Evolutionary conservation across 192 early-diverging fungal genomes (phyloP).

Genomic region (Haplosporangium gracile): DNA sequence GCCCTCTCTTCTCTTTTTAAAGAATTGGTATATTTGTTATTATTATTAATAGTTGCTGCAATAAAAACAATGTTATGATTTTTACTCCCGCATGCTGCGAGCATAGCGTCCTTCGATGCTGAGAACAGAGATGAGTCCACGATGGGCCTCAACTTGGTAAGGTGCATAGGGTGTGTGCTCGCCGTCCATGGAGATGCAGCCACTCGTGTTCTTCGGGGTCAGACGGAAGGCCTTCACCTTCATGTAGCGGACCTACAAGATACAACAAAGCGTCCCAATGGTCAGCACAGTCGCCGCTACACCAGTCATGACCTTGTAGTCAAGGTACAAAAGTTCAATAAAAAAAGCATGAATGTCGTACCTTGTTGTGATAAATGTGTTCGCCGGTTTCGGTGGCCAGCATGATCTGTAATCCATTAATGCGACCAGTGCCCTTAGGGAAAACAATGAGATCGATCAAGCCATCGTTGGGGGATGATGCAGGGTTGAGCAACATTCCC

Average conservation of each 20-base stretch:
- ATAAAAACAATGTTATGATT: not conserved
- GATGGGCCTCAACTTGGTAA: conserved; percentile 71
- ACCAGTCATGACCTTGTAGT: too few relatives aligned
- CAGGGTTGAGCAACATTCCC: conserved; percentile 61
- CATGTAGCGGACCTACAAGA: conserved; percentile 65
- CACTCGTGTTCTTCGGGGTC: conserved; percentile 51
- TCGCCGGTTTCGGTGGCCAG: conserved; percentile 58
- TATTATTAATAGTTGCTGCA: not conserved
- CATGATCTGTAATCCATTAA: conserved; percentile 55
- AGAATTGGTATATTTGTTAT: not conserved
- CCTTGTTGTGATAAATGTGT: conserved; percentile 61
- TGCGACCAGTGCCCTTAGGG: conserved; percentile 38
- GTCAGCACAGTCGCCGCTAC: not conserved
- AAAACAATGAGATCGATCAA: conserved; percentile 62
- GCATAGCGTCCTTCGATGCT: conserved; percentile 59
- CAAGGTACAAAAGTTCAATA: not conserved
- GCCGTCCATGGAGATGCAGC: conserved; percentile 69
- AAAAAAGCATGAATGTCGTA: conserved; percentile 34
- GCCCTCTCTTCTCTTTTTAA: too few relatives aligned
- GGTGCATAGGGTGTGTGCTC: conserved; percentile 65
- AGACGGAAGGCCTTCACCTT: conserved; percentile 70
- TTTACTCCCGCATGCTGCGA: conserved; percentile 42
- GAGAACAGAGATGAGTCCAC: conserved; percentile 57
- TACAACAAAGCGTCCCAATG: not conserved
- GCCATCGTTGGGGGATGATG: conserved; percentile 67